phyloP scores from a whole-genome alignment of 371 early-diverging fungal species.

The Zopfochytrium polystomum region DNA sequence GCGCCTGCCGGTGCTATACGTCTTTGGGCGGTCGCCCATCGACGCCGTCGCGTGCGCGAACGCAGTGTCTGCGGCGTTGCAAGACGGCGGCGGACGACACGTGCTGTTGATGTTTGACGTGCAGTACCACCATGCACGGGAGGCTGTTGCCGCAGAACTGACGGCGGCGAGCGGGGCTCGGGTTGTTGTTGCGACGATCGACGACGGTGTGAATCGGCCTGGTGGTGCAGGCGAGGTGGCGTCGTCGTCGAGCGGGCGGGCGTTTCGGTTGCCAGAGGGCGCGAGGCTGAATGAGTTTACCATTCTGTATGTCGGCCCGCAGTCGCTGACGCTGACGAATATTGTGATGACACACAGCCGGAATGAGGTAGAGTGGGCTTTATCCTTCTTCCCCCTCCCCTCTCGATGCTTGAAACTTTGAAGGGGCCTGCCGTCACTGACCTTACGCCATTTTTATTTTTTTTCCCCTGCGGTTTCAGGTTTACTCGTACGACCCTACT shows the following conservation, averaged over 20 bases:
- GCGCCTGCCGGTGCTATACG: conserved; percentile 79
- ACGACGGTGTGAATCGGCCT: conserved; percentile 3
- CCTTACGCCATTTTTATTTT: conserved; percentile 3
- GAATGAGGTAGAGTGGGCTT: conserved; percentile 51
- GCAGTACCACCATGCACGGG: conserved; percentile 64
- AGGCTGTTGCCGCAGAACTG: conserved; percentile 9
- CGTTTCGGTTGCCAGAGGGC: conserved; percentile 52
- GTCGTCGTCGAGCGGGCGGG: conserved; percentile 42
- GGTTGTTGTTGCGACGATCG: conserved; percentile 2
- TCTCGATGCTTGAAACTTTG: too few species aligned
- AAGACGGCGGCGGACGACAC: conserved; percentile 33
- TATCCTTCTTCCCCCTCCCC: neutral
- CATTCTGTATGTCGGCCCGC: conserved; percentile 79
- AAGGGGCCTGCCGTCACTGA: neutral
- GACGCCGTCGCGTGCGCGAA: conserved; percentile 46
- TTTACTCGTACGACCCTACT: conserved; percentile 55
- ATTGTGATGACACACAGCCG: conserved; percentile 75
- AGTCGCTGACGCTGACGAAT: conserved; percentile 81
- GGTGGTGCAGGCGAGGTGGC: neutral
- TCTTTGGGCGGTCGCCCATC: conserved; percentile 72
- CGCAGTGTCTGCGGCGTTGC: conserved; percentile 27
- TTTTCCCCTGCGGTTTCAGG: conserved; percentile 9
- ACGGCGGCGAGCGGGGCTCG: conserved; percentile 6
- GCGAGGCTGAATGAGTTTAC: conserved; percentile 55
- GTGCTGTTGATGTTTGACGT: conserved; percentile 76